Conservation (phyloP, 2,329 filamentous ascomycete species). For the Trichoderma breve region DNA sequence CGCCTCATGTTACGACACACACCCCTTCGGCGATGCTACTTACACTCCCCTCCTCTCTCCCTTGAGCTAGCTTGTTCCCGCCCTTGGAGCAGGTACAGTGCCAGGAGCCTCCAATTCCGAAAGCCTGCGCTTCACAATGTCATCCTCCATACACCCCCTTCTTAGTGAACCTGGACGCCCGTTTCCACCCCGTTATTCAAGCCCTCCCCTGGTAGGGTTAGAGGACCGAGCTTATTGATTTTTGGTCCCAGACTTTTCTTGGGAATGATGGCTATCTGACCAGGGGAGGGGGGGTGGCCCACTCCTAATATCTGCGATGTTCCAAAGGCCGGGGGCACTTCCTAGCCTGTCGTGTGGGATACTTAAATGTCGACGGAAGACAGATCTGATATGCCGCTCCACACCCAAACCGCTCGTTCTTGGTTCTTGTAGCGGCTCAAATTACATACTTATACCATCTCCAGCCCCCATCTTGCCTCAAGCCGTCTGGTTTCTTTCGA, state of each 20-base stretch:
- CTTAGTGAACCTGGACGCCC: conserved; percentile 7
- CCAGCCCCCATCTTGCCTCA: conserved; percentile 17
- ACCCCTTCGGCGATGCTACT: background rate
- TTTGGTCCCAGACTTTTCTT: conserved; percentile 13
- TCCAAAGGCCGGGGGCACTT: conserved; percentile 12
- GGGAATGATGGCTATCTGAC: conserved; percentile 15
- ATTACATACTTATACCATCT: conserved; percentile 23
- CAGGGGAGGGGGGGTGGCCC: conserved; percentile 20
- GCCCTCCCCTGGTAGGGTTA: conserved; percentile 5
- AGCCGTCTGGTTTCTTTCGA: background rate
- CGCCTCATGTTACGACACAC: background rate
- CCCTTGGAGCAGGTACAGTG: conserved; percentile 4
- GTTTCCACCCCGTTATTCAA: conserved; percentile 2
- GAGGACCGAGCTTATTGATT: conserved; percentile 13
- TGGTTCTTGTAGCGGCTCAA: conserved; percentile 5
- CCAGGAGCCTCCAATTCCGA: background rate
- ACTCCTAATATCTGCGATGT: conserved; percentile 26
- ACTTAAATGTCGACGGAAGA: conserved; percentile 13
- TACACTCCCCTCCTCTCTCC: background rate
- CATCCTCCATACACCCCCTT: conserved; percentile 9
- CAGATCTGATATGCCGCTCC: conserved; percentile 26
- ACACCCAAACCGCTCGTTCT: conserved; percentile 18
- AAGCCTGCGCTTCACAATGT: background rate
- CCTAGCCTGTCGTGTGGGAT: conserved; percentile 20
- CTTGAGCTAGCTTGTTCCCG: background rate